phyloP scores from a whole-genome alignment of 768 basidiomycete genomes.

The Termitomyces sp. region DNA sequence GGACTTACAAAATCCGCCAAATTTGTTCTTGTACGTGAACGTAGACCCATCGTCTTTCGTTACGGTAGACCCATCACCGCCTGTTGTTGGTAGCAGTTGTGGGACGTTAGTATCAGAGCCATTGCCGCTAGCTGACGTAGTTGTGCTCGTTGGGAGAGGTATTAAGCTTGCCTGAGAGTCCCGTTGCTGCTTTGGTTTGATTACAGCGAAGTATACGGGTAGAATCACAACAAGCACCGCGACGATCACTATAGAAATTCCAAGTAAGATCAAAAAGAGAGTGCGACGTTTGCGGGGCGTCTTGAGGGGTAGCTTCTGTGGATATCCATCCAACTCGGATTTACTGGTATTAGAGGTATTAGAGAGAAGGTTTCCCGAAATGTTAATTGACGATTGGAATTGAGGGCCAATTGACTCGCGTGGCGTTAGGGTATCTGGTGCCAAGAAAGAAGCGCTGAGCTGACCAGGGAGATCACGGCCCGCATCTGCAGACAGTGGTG shows the following conservation, averaged over 20 bases:
- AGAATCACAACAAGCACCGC: conserved; percentile 47
- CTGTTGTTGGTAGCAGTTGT: conserved; percentile 33
- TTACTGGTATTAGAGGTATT: conserved; percentile 5
- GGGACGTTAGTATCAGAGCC: conserved; percentile 7
- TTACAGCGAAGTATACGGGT: conserved; percentile 54
- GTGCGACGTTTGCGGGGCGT: conserved; percentile 14
- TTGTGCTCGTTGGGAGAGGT: conserved; percentile 3
- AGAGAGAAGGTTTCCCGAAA: conserved; percentile 15
- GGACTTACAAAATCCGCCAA: conserved; percentile 69
- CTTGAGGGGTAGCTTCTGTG: conserved; percentile 1
- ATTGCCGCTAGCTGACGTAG: conserved; percentile 7
- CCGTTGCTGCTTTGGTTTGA: conserved; percentile 34
- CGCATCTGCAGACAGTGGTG: conserved; percentile 10
- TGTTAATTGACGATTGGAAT: conserved; percentile 6
- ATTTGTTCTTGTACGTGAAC: conserved; percentile 74
- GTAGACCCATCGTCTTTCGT: conserved; percentile 62
- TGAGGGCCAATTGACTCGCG: conserved; percentile 12
- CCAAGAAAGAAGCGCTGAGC: conserved; percentile 11
- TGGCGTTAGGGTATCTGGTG: conserved; percentile 7
- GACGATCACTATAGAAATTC: conserved; percentile 32
- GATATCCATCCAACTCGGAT: conserved; percentile 3
- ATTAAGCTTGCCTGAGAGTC: conserved; percentile 1
- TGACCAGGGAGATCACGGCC: conserved; percentile 6
- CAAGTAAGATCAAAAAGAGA: conserved; percentile 22
- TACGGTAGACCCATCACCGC: conserved; percentile 68